A percentile compares a stretch with the other conserved stretches of the same genome.
phyloP scores from a whole-genome alignment of 768 basidiomycete genomes.

The Paxillus ammoniavirescens region DNA sequence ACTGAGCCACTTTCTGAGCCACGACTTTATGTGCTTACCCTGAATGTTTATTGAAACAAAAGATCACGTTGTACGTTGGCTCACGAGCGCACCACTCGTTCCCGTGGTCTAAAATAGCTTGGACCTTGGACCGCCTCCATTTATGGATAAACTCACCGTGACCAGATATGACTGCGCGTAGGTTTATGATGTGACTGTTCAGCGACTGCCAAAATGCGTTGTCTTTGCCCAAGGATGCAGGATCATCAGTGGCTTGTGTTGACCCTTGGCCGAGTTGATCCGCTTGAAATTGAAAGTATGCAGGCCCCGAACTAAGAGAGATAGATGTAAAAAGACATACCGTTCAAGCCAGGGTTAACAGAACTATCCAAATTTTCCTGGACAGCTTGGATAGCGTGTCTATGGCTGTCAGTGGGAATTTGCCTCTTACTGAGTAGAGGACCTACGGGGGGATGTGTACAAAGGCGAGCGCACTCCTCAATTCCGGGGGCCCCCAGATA shows the following conservation, averaged over 20 bases:
- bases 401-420: not conserved
- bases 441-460: slow-evolving; percentile 75
- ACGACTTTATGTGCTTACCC: slow-evolving; percentile 41
- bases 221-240: slow-evolving; percentile 45
- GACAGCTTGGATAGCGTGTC: slow-evolving; percentile 33
- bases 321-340: slow-evolving; percentile 15
- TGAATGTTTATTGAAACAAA: slow-evolving; percentile 77
- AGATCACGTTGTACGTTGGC: slow-evolving; percentile 56
- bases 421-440: not conserved
- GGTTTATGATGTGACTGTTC: slow-evolving; percentile 56
- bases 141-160: slow-evolving; percentile 47
- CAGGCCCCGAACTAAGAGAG: not conserved
- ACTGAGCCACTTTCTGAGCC: not conserved
- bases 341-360: slow-evolving; percentile 43
- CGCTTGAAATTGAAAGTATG: slow-evolving; percentile 33
- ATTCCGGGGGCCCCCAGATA: slow-evolving; percentile 55
- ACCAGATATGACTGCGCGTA: slow-evolving; percentile 68
- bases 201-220: slow-evolving; percentile 61
- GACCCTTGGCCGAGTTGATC: slow-evolving; percentile 56
- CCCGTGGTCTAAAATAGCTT: slow-evolving; percentile 57
- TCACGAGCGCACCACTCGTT: slow-evolving; percentile 80
- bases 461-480: slow-evolving; percentile 60
- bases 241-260: slow-evolving; percentile 51
- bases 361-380: slow-evolving; percentile 36
- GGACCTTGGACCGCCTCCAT: not conserved